Evolutionary conservation across 1,139 yeast genomes (phyloP), one percentile per base, ranked within the genome.

Genomic region (Hansenula sp.): DNA sequence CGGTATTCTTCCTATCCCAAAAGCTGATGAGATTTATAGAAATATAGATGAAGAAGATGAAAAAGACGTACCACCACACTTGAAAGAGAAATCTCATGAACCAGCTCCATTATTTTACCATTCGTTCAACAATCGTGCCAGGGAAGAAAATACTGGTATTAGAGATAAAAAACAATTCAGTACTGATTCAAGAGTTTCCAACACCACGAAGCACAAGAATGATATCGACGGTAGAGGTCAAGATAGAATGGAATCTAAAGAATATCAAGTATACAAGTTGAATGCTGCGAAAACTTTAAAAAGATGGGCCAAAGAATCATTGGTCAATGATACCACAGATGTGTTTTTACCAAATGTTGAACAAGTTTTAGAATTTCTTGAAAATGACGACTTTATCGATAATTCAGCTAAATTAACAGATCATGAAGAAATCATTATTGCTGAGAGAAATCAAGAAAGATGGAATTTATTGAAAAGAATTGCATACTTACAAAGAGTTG

Each of bases 51-150:
- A 58, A 18, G 67, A 63, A 25, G 66, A 66, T 4, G 59, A 60
- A 41, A 65, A 60, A 19, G 65, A 65, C 5, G 65, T 66, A 28
- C 55, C 53, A 19, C 46, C 37, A 1, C 48, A 49, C n/a, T 48
- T 46, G 38, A 55, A 44, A 46, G 58, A 44, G 45, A 54, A 50
- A 32, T 13, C 49, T 1, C 49, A 42, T 33, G 40, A 42, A 15
- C 56, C 58, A 11, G 40, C 45, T 2, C 47, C 53, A 21, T 46
- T 54, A 38, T 43, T 76, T 44, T 82, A 81, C 44, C 71, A 82
- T 45, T 83, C 95, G 0, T 91, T 91, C 65, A 91, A 90, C 61
- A 82, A 88, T 58, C 74, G 94, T 55, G 93, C 96, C 0, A 96
- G 97, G 25, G 86, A 79, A 48, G 96, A 89, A 29, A 91, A 91